Base-by-base conservation (phyloP, 352 stramenopile species). In the Globisporangium emineosum region DNA sequence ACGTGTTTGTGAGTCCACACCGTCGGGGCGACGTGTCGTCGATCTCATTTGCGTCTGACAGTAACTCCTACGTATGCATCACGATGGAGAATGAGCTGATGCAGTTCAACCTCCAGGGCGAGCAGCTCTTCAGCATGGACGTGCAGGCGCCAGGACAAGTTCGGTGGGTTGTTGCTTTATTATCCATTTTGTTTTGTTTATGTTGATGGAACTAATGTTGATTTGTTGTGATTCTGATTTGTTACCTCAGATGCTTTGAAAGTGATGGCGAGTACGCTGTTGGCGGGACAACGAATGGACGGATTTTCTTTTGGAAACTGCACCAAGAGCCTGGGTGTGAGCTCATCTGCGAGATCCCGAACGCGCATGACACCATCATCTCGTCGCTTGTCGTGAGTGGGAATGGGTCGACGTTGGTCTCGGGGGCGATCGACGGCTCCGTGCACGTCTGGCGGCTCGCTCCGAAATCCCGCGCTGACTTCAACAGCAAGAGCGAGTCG, bases 191-290 rank as follows among this genome's bases (percentile, higher is more conserved):
- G 10, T 2, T 5, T 33, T 15, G 19, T 0, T 35, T 12, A 47
- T 17, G 7, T 8, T 57, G 51, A 43, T 7, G 17, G 8, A 9
- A 8, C 40, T 47, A 47, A 47, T 21, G 40, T 15, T 21, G 5
- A 6, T 6, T 21, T 47, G 17, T 10, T 15, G 5, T 40, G 27
- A 29, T 27, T 57, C 12, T 49, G 35, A 5, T 51, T 7, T n/a
- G n/a, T 33, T 6, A 15, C 2, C 23, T 7, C 27, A 81, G 76
- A 21, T 88, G 82, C 49, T 88, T 93, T 40, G 82, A 89, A 27
- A 91, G 79, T 21, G 81, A 93, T 58, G 85, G 85, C 5, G 75
- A 78, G 42, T 91, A 85, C 43, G 85, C 82, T 2, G 75, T 93
- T 3, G 84, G 82, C 5, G 81, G 85, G 19, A 90, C 81, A 6